A percentile compares a stretch with the other conserved stretches of the same genome.
These are phyloP conservation scores for Cutaneotrichosporon cutaneum DNA, from an alignment of 1,284 basidiomycete species.

Conservation along the genomic window DNA sequence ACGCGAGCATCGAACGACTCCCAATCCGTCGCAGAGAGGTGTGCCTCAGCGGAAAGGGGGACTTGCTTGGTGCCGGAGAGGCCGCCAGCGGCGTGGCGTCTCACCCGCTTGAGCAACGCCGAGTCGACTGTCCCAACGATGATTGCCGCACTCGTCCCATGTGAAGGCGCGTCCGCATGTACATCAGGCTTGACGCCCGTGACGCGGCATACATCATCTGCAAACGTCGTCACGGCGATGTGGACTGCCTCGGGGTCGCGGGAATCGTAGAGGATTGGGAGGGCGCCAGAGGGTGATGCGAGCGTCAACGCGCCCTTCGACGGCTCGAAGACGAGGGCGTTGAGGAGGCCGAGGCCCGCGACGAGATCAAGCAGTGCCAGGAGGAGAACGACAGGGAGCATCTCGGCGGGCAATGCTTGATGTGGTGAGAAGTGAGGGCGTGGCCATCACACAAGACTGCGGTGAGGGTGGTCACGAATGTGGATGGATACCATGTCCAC, in stretches of 20 bases:
- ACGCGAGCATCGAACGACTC: slow-evolving; percentile 61
- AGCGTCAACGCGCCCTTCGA: slow-evolving; percentile 13
- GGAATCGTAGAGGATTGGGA: slow-evolving; percentile 21
- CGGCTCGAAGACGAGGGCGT: slow-evolving; percentile 10
- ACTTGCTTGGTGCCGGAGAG: background rate
- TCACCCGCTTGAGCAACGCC: slow-evolving; percentile 55
- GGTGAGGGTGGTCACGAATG: too few species aligned
- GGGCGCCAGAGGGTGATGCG: slow-evolving; percentile 3
- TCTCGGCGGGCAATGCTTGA: too few species aligned
- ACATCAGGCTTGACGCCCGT: slow-evolving; percentile 57
- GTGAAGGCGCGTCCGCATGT: slow-evolving; percentile 21
- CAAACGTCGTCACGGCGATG: slow-evolving; percentile 62
- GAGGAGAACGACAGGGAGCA: background rate
- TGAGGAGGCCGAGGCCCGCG: background rate
- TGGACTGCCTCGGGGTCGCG: slow-evolving; percentile 53
- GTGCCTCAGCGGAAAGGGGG: background rate
- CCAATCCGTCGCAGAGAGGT: slow-evolving; percentile 58
- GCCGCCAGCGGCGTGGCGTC: background rate
- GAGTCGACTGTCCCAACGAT: slow-evolving; percentile 65
- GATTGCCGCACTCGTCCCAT: slow-evolving; percentile 56
- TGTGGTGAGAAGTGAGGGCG: too few species aligned
- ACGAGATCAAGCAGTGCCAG: background rate
- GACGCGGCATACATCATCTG: slow-evolving; percentile 62
- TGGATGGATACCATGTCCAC: too few species aligned
- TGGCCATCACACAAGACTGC: too few species aligned